phyloP scores from a whole-genome alignment of 1,284 basidiomycete species.

The Cutaneotrichosporon spelunceum region DNA sequence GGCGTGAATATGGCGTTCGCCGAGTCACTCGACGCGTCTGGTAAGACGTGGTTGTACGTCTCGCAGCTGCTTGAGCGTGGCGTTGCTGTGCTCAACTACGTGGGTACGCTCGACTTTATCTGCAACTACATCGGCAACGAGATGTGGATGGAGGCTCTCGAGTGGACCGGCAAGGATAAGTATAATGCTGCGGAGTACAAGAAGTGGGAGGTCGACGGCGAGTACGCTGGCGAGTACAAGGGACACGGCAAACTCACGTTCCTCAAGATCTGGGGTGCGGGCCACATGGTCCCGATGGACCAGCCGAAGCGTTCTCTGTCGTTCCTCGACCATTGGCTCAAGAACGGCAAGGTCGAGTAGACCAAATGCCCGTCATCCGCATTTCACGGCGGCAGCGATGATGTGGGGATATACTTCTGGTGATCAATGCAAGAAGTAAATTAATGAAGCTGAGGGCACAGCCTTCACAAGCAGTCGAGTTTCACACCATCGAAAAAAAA shows the following conservation, averaged over 20 bases:
- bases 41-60: slow-evolving; percentile 58
- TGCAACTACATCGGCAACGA: slow-evolving; percentile 70
- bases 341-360: slow-evolving; percentile 21
- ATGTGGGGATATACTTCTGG: background rate
- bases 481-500: background rate
- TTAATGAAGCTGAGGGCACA: background rate
- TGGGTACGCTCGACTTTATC: slow-evolving; percentile 61
- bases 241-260: slow-evolving; percentile 59
- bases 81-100: slow-evolving; percentile 62
- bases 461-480: background rate
- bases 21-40: slow-evolving; percentile 34
- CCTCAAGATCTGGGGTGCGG: slow-evolving; percentile 42
- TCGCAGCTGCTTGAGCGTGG: slow-evolving; percentile 70
- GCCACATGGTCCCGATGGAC: slow-evolving; percentile 54
- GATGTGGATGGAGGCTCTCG: slow-evolving; percentile 60
- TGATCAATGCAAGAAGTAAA: background rate
- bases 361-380: background rate
- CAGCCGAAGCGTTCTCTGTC: slow-evolving; percentile 48
- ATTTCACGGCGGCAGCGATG: background rate
- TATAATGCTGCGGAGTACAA: slow-evolving; percentile 53
- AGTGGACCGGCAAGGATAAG: slow-evolving; percentile 62
- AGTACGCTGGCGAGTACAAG: slow-evolving; percentile 59
- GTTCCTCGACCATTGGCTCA: slow-evolving; percentile 51
- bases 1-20: slow-evolving; percentile 50
- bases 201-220: slow-evolving; percentile 55